Conservation (phyloP, 495 filamentous ascomycete genomes). For the Hypoxylon intermedium region DNA sequence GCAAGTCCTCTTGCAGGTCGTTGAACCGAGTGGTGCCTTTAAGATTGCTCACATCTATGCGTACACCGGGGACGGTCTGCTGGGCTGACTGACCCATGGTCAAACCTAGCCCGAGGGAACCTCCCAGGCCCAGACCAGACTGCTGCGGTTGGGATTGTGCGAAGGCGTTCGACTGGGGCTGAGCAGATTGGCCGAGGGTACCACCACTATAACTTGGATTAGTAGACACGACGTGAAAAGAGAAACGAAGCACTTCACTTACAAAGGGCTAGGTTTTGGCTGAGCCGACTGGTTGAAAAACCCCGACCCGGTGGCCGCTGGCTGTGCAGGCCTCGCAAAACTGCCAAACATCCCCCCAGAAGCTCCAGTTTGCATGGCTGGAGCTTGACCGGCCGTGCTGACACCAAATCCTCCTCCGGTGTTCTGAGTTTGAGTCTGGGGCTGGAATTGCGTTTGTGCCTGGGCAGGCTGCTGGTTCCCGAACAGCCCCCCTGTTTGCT, state of each 20-base stretch:
- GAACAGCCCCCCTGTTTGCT: conserved; percentile 48
- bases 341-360: conserved; percentile 43
- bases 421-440: conserved; percentile 41
- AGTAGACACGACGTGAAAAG: conserved; percentile 13
- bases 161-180: conserved; percentile 38
- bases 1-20: conserved; percentile 84
- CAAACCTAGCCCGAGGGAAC: conserved; percentile 44
- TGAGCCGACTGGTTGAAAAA: conserved; percentile 42
- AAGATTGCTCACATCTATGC: conserved; percentile 77
- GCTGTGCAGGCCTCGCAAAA: conserved; percentile 24
- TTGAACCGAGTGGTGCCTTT: conserved; percentile 87
- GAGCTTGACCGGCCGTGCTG: conserved; percentile 43
- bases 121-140: conserved; percentile 39
- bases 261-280: conserved; percentile 58
- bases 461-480: conserved; percentile 36
- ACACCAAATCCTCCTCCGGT: conserved; percentile 57
- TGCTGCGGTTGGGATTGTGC: conserved; percentile 55
- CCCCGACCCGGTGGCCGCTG: conserved; percentile 24
- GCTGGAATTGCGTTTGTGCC: conserved; percentile 40
- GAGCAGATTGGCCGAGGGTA: conserved; percentile 30
- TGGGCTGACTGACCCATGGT: conserved; percentile 56
- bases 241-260: conserved; percentile 36
- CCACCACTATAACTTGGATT: conserved; percentile 28
- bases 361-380: conserved; percentile 40
- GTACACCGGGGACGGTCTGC: conserved; percentile 70